These are phyloP conservation scores for Cadophora sp. DNA, from an alignment of 2,329 filamentous ascomycete genomes.

Conservation along the genomic window DNA sequence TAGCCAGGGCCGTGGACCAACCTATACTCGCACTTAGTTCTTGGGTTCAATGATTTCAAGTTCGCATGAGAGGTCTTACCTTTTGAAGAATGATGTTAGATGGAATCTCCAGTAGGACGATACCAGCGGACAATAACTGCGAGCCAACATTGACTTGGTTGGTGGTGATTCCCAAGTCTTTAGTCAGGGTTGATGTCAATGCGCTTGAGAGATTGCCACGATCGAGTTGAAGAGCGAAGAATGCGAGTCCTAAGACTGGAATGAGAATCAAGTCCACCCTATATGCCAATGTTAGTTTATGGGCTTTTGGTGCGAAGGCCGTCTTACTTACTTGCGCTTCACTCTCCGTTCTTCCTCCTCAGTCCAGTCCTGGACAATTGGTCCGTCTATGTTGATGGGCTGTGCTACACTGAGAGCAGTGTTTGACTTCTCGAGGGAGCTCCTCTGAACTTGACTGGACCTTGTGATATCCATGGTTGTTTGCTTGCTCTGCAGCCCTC, in stretches of 20 bases:
- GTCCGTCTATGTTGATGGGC: background rate
- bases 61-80: too few relatives aligned
- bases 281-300: background rate
- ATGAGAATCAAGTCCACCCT: slow-evolving; percentile 18
- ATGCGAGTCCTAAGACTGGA: slow-evolving; percentile 12
- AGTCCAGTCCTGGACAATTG: slow-evolving; percentile 14
- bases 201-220: slow-evolving; percentile 11
- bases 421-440: slow-evolving; percentile 1
- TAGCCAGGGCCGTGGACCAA: slow-evolving; percentile 16
- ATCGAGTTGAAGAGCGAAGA: slow-evolving; percentile 19
- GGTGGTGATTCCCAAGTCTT: slow-evolving; percentile 17
- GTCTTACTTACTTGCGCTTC: slow-evolving; percentile 3
- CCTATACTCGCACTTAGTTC: background rate
- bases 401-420: slow-evolving; percentile 2
- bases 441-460: background rate
- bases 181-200: slow-evolving; percentile 14
- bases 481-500: background rate
- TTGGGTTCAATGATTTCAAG: too few relatives aligned
- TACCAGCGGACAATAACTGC: slow-evolving; percentile 1
- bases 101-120: slow-evolving; percentile 13
- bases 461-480: slow-evolving; percentile 4
- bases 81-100: slow-evolving; percentile 15
- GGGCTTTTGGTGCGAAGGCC: too few relatives aligned
- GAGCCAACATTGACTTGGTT: slow-evolving; percentile 16
- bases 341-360: slow-evolving; percentile 11